These are phyloP conservation scores for Lactifluus volemus DNA, from an alignment of 768 basidiomycete species.

Conservation along the genomic window DNA sequence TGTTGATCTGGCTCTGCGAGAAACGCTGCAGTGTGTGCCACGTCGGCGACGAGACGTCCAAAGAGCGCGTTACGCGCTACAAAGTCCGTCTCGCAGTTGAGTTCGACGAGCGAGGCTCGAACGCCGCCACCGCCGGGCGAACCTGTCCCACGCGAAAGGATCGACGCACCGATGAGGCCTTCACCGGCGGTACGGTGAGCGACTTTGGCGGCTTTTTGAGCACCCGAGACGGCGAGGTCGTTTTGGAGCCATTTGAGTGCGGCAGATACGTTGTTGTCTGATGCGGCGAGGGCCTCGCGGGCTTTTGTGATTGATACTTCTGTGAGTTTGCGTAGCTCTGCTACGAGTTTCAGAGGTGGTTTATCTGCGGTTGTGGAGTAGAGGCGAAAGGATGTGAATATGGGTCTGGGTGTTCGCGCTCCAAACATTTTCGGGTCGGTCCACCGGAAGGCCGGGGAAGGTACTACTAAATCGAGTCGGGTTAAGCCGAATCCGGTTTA, in stretches of 20 bases:
- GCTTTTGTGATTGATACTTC: conserved; percentile 84
- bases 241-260: conserved; percentile 78
- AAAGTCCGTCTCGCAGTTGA: conserved; percentile 97
- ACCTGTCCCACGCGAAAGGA: conserved; percentile 56
- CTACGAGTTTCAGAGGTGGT: conserved; percentile 68
- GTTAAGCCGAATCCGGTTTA: no score
- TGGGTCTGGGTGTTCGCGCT: background rate
- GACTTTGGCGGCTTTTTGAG: conserved; percentile 77
- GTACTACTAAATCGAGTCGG: no score
- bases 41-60: conserved; percentile 60
- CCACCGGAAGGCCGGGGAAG: no score
- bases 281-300: conserved; percentile 70
- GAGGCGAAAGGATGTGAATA: conserved; percentile 24
- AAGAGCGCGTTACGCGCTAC: conserved; percentile 85
- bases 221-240: conserved; percentile 62
- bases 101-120: conserved; percentile 80
- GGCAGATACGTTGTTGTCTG: conserved; percentile 60
- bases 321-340: conserved; percentile 73
- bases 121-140: conserved; percentile 36
- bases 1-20: conserved; percentile 36
- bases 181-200: conserved; percentile 64
- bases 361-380: conserved; percentile 51
- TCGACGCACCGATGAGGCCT: conserved; percentile 70
- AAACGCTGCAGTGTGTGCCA: conserved; percentile 79
- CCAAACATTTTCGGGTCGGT: conserved; percentile 2